A percentile compares a stretch with the other conserved stretches of the same genome.
Conservation (phyloP, 129 eudicot genomes). For the sunflower (Helianthus annuus) region DNA sequence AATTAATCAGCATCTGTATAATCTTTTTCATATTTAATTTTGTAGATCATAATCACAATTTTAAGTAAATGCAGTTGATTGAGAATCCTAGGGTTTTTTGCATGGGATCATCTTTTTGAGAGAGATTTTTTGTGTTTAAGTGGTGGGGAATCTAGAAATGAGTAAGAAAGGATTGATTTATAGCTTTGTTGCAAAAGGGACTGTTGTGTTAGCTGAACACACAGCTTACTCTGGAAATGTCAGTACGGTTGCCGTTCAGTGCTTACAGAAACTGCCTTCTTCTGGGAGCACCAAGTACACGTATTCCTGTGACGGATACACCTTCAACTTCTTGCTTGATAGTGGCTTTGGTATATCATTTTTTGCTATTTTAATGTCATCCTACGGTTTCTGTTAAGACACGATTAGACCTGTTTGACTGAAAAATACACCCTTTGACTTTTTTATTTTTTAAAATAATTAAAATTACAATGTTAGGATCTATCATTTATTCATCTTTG, state of each 20-base stretch:
- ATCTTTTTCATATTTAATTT: no score
- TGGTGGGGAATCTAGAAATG: slow-evolving; percentile 40
- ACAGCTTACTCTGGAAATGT: slow-evolving; percentile 94
- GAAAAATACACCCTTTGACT: no score
- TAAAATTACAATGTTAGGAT: no score
- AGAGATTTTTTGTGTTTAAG: slow-evolving; percentile 4
- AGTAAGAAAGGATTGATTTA: slow-evolving; percentile 89
- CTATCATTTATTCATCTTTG: no score
- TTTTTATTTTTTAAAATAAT: no score
- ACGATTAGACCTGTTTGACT: no score
- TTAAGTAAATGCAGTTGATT: background rate
- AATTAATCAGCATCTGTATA: background rate
- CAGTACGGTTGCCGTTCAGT: slow-evolving; percentile 98
- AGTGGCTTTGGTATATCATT: slow-evolving; percentile 71
- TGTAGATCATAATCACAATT: no score
- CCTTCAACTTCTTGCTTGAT: slow-evolving; percentile 90
- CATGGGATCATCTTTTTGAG: slow-evolving; percentile 2
- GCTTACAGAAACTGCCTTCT: slow-evolving; percentile 91
- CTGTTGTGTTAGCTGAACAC: slow-evolving; percentile 95
- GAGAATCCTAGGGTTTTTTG: slow-evolving; percentile 14
- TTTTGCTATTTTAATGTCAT: no score
- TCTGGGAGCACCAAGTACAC: slow-evolving; percentile 82
- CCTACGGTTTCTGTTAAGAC: slow-evolving; percentile 3
- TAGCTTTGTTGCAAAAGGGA: slow-evolving; percentile 96
- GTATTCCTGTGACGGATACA: slow-evolving; percentile 94